These are phyloP conservation scores for Pelargonium fulgidum DNA, from an alignment of 441 rosid genomes.

Conservation along the genomic window DNA sequence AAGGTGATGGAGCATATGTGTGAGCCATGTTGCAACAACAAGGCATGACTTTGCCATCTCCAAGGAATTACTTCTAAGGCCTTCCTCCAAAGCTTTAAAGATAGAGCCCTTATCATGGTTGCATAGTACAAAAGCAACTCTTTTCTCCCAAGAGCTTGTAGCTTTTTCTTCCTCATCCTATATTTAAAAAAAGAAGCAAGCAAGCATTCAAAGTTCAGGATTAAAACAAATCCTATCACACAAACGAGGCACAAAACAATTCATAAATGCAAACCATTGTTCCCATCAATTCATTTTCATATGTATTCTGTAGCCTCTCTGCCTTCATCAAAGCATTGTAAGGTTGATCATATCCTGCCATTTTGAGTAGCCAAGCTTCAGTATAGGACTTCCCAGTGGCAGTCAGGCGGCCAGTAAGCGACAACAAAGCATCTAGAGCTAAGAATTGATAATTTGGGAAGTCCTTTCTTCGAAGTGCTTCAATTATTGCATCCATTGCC, in stretches of 20 bases:
- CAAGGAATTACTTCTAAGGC: conserved; percentile 53
- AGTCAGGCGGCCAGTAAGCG: conserved; percentile 47
- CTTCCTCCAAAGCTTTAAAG: conserved; percentile 55
- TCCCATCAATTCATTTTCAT: conserved; percentile 32
- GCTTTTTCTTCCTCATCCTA: conserved; percentile 59
- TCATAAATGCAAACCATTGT: conserved; percentile 31
- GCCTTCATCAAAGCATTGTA: conserved; percentile 41
- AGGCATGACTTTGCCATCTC: conserved; percentile 54
- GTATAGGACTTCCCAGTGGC: conserved; percentile 40
- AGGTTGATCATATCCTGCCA: conserved; percentile 50
- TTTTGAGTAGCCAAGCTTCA: conserved; percentile 56
- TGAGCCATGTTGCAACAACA: conserved; percentile 50
- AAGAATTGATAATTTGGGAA: conserved; percentile 45
- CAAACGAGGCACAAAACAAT: not conserved
- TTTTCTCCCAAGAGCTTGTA: conserved; percentile 49
- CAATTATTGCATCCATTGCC: conserved; percentile 48
- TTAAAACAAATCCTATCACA: not conserved
- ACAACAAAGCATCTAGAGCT: conserved; percentile 42
- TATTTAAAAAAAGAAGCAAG: not conserved
- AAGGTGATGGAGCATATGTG: conserved; percentile 48
- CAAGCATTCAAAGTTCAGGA: conserved; percentile 12
- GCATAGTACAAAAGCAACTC: conserved; percentile 49
- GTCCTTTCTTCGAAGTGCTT: conserved; percentile 50
- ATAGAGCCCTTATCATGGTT: conserved; percentile 58
- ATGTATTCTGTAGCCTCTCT: conserved; percentile 23